These are phyloP conservation scores for Suillus ampliporus DNA, from an alignment of 768 basidiomycete genomes.

Conservation along the genomic window DNA sequence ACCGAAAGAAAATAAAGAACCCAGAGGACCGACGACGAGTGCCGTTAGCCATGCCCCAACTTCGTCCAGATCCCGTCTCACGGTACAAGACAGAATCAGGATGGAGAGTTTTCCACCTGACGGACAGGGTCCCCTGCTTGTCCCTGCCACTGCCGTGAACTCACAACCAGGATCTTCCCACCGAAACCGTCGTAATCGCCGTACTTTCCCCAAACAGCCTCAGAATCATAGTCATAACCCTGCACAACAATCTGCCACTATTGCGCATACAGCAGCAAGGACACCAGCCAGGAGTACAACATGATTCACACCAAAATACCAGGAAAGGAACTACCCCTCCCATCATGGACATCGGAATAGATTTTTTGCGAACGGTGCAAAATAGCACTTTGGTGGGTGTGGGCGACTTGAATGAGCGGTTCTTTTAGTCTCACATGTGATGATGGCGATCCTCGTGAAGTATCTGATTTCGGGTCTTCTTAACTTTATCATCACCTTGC, in stretches of 20 bases:
- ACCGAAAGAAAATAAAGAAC: conserved; percentile 22
- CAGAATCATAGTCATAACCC: not conserved
- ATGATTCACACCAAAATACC: conserved; percentile 1
- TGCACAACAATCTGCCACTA: not conserved
- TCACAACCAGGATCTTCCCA: not conserved
- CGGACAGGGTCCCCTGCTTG: not conserved
- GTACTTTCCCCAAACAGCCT: not conserved
- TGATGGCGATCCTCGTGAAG: not conserved
- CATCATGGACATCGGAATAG: not conserved
- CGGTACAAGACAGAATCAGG: not conserved
- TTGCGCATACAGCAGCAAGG: not conserved
- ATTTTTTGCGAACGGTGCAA: not conserved
- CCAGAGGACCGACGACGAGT: not conserved
- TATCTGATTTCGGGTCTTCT: not conserved
- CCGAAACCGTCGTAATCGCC: not conserved
- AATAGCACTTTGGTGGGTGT: not conserved
- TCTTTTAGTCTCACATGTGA: not conserved
- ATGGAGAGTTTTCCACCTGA: not conserved
- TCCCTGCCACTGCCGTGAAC: not conserved
- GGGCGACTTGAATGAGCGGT: not conserved
- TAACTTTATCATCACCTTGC: not conserved
- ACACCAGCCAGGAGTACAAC: not conserved
- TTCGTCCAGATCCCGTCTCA: not conserved
- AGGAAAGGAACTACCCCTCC: not conserved
- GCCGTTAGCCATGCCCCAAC: not conserved